Evolutionary conservation across 176 grass and related monocot genomes (phyloP).

Genomic region (Paspalum vaginatum): DNA sequence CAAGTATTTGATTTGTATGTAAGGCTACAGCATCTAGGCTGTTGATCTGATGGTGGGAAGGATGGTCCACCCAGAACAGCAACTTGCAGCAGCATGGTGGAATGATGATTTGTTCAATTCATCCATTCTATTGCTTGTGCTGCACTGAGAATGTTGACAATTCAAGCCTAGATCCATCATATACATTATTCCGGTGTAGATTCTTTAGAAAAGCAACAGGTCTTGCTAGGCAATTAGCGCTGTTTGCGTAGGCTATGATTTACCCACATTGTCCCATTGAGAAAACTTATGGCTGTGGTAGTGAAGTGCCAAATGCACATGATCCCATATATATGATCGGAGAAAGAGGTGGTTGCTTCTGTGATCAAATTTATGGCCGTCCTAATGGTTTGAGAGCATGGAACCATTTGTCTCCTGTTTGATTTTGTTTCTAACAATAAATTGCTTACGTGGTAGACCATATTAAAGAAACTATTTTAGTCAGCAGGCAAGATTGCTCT

Average conservation of each 20-base stretch:
- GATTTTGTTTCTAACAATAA: too few species aligned
- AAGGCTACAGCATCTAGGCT: background rate
- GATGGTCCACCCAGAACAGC: background rate
- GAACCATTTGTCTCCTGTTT: too few species aligned
- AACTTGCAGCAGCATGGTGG: background rate
- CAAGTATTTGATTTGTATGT: background rate
- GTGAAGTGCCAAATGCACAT: background rate
- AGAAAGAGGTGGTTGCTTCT: slow-evolving; percentile 16
- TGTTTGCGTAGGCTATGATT: background rate
- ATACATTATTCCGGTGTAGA: background rate
- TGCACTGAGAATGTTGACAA: background rate
- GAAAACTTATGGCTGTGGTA: background rate
- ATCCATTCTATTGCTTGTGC: background rate
- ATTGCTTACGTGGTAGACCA: too few species aligned
- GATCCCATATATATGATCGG: background rate
- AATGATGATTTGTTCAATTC: background rate
- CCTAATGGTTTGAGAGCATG: too few species aligned
- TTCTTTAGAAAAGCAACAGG: background rate
- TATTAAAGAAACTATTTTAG: too few species aligned
- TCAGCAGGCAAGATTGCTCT: too few species aligned
- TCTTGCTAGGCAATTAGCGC: background rate
- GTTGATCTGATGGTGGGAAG: slow-evolving; percentile 14
- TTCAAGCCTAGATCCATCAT: background rate
- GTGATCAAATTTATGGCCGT: background rate
- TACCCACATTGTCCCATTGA: background rate